Evolutionary conservation across 441 rosid species (phyloP).

Genomic region (Lepidium campestre): DNA sequence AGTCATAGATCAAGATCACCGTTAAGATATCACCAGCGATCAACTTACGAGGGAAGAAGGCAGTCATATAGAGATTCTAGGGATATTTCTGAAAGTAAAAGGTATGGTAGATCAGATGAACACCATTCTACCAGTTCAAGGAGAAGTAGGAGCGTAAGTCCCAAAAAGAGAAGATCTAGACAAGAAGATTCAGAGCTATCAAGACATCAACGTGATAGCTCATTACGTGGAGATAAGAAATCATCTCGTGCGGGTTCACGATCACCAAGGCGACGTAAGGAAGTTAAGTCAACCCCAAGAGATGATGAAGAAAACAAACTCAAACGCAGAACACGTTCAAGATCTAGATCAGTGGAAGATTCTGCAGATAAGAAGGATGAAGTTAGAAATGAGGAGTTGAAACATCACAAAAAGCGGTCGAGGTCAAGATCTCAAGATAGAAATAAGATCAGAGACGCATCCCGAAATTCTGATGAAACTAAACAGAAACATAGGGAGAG

Average conservation of each 20-base stretch:
- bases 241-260: slow-evolving; percentile 51
- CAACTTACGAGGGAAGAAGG: slow-evolving; percentile 57
- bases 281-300: slow-evolving; percentile 50
- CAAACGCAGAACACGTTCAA: slow-evolving; percentile 44
- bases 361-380: slow-evolving; percentile 38
- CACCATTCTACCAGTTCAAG: slow-evolving; percentile 51
- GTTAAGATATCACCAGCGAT: slow-evolving; percentile 43
- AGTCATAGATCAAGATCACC: slow-evolving; percentile 76
- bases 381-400: slow-evolving; percentile 35
- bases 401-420: slow-evolving; percentile 39
- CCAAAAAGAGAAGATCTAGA: slow-evolving; percentile 48
- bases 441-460: slow-evolving; percentile 34
- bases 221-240: slow-evolving; percentile 43
- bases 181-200: slow-evolving; percentile 56
- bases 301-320: slow-evolving; percentile 42
- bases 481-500: slow-evolving; percentile 41
- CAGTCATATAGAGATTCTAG: slow-evolving; percentile 52
- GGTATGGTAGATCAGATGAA: slow-evolving; percentile 55
- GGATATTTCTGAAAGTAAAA: slow-evolving; percentile 45
- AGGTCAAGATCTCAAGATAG: slow-evolving; percentile 51
- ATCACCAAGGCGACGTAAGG: slow-evolving; percentile 60
- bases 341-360: slow-evolving; percentile 61
- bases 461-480: slow-evolving; percentile 41
- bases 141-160: slow-evolving; percentile 75
- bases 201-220: slow-evolving; percentile 46